phyloP scores from a whole-genome alignment of 768 basidiomycete genomes.

The Termitomyces sp. region DNA sequence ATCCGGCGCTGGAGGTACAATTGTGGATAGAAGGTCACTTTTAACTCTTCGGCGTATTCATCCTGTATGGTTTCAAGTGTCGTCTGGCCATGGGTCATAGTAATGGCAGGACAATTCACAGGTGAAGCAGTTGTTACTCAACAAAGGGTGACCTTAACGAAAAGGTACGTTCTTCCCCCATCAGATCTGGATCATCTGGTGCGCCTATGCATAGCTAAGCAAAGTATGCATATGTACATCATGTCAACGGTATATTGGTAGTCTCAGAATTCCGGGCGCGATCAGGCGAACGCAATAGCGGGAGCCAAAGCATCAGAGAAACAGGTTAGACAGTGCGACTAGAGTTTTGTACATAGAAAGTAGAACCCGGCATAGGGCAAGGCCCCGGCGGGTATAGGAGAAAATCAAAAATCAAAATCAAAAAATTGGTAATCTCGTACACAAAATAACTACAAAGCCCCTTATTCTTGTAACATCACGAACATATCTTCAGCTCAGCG shows the following conservation, averaged over 20 bases:
- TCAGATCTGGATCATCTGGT: not conserved
- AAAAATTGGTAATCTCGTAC: not conserved
- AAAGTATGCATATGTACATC: not conserved
- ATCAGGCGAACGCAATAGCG: no score
- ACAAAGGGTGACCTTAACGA: not conserved
- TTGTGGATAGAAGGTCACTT: slow-evolving; percentile 65
- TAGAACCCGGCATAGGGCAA: no score
- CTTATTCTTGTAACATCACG: not conserved
- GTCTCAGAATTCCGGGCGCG: no score
- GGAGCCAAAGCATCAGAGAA: no score
- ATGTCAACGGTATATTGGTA: no score
- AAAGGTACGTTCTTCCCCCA: not conserved
- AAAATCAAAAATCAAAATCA: no score
- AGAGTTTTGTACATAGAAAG: no score
- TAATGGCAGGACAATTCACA: not conserved
- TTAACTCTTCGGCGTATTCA: slow-evolving; percentile 32
- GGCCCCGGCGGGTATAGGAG: no score
- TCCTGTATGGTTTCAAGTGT: slow-evolving; percentile 8
- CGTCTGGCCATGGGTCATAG: slow-evolving; percentile 1
- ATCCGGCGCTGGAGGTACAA: slow-evolving; percentile 65
- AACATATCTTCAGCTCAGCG: not conserved
- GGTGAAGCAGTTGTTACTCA: not conserved
- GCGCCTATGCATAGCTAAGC: not conserved
- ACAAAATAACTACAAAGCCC: not conserved
- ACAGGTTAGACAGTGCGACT: no score